These are phyloP conservation scores for Parasarocladium wereldwijsianum DNA, from an alignment of 2,329 filamentous ascomycete species.

Conservation along the genomic window DNA sequence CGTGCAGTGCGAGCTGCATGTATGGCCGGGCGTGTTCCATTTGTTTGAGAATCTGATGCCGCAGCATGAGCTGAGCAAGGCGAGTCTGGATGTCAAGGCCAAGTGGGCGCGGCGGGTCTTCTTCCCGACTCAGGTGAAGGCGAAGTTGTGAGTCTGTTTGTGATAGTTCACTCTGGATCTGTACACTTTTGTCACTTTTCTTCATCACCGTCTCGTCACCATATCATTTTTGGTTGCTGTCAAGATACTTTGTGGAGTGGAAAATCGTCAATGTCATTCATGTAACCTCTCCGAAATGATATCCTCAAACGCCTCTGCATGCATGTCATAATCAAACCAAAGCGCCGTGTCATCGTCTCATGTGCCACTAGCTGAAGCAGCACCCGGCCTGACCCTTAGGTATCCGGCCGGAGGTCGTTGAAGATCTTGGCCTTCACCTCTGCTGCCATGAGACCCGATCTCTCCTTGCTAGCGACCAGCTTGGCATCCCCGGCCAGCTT, in stretches of 20 bases:
- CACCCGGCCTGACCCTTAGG: constrained; percentile 1
- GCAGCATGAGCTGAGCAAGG: constrained; percentile 6
- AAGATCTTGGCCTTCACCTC: constrained; percentile 52
- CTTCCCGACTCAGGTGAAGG: constrained; percentile 1
- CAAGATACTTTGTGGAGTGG: no score
- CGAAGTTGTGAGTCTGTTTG: constrained; percentile 5
- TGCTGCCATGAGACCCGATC: constrained; percentile 44
- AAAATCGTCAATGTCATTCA: no score
- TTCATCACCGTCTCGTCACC: no score
- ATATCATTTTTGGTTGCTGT: no score
- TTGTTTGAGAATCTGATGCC: constrained; percentile 17
- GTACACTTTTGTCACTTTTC: no score
- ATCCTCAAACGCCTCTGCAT: constrained; percentile 1
- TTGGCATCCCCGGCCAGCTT: constrained; percentile 48
- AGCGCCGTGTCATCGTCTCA: no score
- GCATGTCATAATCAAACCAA: constrained; percentile 6
- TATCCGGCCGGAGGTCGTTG: constrained; percentile 20
- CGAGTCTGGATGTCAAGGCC: constrained; percentile 6
- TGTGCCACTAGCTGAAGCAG: neutral
- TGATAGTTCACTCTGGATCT: constrained; percentile 2
- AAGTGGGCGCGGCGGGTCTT: constrained; percentile 8
- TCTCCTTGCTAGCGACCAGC: constrained; percentile 46
- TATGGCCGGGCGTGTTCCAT: constrained; percentile 26
- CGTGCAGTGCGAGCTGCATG: constrained; percentile 25
- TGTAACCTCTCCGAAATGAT: neutral